These are phyloP conservation scores for Aphanomyces astaci DNA, from an alignment of 352 stramenopile species.

Conservation along the genomic window DNA sequence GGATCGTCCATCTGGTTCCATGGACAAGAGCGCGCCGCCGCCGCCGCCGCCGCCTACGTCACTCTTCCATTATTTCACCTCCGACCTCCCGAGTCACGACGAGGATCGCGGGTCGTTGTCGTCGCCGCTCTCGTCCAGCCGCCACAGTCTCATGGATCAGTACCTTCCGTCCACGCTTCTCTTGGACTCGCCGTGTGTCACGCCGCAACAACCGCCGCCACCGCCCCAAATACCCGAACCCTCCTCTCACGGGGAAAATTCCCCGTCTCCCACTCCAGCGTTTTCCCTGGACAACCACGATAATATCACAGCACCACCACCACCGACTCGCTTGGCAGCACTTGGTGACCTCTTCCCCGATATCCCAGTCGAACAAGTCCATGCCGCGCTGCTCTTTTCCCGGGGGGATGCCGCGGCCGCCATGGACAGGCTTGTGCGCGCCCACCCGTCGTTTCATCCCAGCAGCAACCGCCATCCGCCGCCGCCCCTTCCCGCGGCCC, in stretches of 20 bases:
- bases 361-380: conserved; percentile 56
- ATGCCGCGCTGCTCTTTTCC: conserved; percentile 39
- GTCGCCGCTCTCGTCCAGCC: conserved; percentile 49
- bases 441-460: conserved; percentile 69
- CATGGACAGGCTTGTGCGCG: conserved; percentile 60
- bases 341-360: conserved; percentile 64
- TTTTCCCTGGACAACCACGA: not conserved
- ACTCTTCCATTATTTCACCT: not conserved
- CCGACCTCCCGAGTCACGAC: conserved; percentile 22
- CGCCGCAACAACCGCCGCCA: conserved; percentile 34
- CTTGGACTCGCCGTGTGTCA: conserved; percentile 73
- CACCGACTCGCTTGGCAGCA: conserved; percentile 18
- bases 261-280: too few species aligned
- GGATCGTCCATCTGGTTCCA: too few species aligned
- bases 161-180: conserved; percentile 69
- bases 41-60: not conserved
- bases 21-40: too few species aligned
- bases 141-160: conserved; percentile 66
- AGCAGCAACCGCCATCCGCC: conserved; percentile 4
- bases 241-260: too few species aligned
- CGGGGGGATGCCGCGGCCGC: conserved; percentile 43
- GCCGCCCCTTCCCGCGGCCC: conserved; percentile 2
- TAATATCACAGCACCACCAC: not conserved
- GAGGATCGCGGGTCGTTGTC: conserved; percentile 30
- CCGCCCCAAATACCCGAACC: not conserved